These are phyloP conservation scores for Agaricus subrufescens DNA, from an alignment of 768 basidiomycete genomes.

Conservation along the genomic window DNA sequence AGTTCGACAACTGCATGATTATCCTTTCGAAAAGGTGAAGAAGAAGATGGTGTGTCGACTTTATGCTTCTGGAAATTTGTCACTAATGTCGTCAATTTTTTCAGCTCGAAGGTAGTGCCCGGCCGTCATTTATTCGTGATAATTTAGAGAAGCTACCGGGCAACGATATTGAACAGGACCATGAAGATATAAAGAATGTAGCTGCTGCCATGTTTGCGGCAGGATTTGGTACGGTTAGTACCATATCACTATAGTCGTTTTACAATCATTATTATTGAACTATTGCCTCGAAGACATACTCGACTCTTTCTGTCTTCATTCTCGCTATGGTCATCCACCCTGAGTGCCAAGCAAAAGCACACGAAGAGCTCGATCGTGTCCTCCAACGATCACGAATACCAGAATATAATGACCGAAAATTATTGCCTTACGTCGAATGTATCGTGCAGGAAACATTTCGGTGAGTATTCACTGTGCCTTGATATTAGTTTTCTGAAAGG, in stretches of 20 bases:
- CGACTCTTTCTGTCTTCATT: conserved; percentile 53
- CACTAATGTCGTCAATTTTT: neutral
- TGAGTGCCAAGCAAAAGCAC: conserved; percentile 49
- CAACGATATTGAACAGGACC: conserved; percentile 25
- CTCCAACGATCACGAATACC: conserved; percentile 55
- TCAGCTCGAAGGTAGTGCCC: conserved; percentile 22
- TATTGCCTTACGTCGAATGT: conserved; percentile 55
- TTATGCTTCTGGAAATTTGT: neutral
- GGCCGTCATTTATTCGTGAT: conserved; percentile 41
- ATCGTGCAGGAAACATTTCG: conserved; percentile 51
- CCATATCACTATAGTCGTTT: neutral
- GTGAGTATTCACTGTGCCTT: conserved; percentile 50
- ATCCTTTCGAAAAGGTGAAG: conserved; percentile 12
- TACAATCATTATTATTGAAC: neutral
- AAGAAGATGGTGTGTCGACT: conserved; percentile 10
- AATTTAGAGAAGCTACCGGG: conserved; percentile 38
- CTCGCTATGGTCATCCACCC: conserved; percentile 65
- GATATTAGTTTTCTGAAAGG: conserved; percentile 27
- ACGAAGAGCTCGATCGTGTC: conserved; percentile 60
- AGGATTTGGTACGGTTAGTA: conserved; percentile 56
- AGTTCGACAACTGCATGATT: conserved; percentile 12
- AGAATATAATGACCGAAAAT: conserved; percentile 40
- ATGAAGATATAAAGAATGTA: conserved; percentile 69
- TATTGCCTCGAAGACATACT: conserved; percentile 37
- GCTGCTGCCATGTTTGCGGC: conserved; percentile 78